Evolutionary conservation across 148 eudicot genomes (phyloP).

Genomic region (Drosera capensis): DNA sequence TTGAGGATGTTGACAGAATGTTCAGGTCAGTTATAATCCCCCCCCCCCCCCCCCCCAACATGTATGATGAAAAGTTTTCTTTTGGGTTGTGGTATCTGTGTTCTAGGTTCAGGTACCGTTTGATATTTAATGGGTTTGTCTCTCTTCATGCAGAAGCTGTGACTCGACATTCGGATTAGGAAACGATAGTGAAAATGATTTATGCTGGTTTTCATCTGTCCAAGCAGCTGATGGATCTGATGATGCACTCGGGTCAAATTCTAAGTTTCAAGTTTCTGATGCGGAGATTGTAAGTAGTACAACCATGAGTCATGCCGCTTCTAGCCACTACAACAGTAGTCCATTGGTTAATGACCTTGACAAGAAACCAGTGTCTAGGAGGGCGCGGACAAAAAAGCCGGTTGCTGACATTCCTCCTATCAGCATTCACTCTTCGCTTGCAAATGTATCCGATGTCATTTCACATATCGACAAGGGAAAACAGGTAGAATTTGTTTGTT

Average conservation of each 20-base stretch:
- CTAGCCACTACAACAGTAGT: conserved; percentile 16
- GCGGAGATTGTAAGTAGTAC: conserved; percentile 18
- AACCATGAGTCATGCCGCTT: conserved; percentile 19
- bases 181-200: conserved; percentile 36
- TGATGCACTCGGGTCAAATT: conserved; percentile 30
- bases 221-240: conserved; percentile 42
- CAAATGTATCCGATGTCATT: conserved; percentile 14
- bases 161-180: conserved; percentile 75
- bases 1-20: conserved; percentile 90
- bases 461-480: conserved; percentile 11
- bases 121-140: neutral
- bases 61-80: too few relatives aligned
- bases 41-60: neutral
- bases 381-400: conserved; percentile 18
- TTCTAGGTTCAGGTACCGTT: too few relatives aligned
- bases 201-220: conserved; percentile 57
- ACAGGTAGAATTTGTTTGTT: conserved; percentile 11
- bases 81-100: too few relatives aligned
- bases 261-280: conserved; percentile 29
- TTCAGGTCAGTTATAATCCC: conserved; percentile 46
- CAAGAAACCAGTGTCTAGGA: conserved; percentile 14
- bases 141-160: conserved; percentile 39
- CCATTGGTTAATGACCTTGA: conserved; percentile 16
- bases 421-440: conserved; percentile 12
- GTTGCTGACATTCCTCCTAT: conserved; percentile 14